Base-by-base conservation (phyloP, 768 basidiomycete genomes). In the Rhizopogon vesiculosus region DNA sequence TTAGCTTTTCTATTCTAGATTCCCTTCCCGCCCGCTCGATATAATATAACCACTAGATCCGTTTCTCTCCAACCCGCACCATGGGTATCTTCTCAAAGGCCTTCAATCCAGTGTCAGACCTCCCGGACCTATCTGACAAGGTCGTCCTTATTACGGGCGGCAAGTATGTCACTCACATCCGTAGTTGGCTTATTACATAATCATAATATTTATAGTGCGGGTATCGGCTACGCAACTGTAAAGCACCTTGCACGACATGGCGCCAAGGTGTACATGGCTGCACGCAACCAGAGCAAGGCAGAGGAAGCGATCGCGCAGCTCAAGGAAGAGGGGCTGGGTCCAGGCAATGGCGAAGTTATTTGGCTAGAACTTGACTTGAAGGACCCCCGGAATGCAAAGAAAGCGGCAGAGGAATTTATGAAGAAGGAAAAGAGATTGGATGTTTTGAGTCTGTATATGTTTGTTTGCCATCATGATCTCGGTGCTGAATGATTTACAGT, bases 211-310 rank as follows among this genome's bases (percentile, higher is more conserved):
- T 7, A 15, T 40, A 81, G 78, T 45, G 61, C 73, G 0, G 79
- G 82, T 1, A 73, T 82, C 16, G 84, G 84, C 0, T 78, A 75
- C 58, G 73, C 73, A 0, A 83, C 79, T 0, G 75, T 82, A n/a
- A 72, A 75, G 49, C 75, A 78, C 58, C 77, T 87, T n/a, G 81
- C 76, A 0, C 71, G 74, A 7, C 72, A 68, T 7, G 82, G 84
- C 15, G 83, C 84, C 5, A 85, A 80, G 60, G 80, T 85, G 6
- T 85, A 85, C 59, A 74, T 86, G 58, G 80, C 75, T 0, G 78
- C 81, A 5, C 75, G 84, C 16, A 75, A 72, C 58, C 77, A 79
- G 58, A 60, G 61, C 15, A 74, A 69, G 45, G 83, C 79, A 7
- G 71, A 65, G 22, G 76, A 63, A 7, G 83, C 83, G 3, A 78